Conservation (phyloP, 2,329 filamentous ascomycete species). For the Colletotrichum sp. region DNA sequence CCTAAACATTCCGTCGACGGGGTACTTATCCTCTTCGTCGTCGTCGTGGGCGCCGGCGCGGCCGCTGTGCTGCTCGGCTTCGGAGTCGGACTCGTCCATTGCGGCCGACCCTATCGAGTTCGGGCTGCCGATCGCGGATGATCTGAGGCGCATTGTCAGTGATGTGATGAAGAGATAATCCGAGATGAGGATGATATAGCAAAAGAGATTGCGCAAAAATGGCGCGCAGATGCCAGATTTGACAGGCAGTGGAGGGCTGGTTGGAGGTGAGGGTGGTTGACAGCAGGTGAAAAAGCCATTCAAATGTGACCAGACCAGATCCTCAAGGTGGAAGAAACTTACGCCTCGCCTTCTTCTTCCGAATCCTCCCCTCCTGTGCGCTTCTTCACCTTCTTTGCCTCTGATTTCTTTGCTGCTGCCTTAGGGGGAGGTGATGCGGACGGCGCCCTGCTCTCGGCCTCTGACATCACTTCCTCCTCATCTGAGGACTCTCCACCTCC, state of each 20-base stretch:
- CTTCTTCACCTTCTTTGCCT: slow-evolving; percentile 53
- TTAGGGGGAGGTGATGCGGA: slow-evolving; percentile 56
- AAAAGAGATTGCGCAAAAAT: not conserved
- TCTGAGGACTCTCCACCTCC: slow-evolving; percentile 73
- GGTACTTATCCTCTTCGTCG: slow-evolving; percentile 73
- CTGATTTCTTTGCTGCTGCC: slow-evolving; percentile 36
- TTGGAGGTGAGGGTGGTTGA: not conserved
- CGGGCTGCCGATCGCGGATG: slow-evolving; percentile 71
- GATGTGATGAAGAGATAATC: not conserved
- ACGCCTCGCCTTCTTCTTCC: slow-evolving; percentile 86
- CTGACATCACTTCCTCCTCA: slow-evolving; percentile 60
- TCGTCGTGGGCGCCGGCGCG: slow-evolving; percentile 45
- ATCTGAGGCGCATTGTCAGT: slow-evolving; percentile 52
- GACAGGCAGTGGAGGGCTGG: not conserved
- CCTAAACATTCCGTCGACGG: slow-evolving; percentile 85
- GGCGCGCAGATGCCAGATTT: not conserved
- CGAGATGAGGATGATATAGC: not conserved
- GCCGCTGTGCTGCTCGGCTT: slow-evolving; percentile 47
- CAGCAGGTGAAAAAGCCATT: not conserved
- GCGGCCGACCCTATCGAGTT: slow-evolving; percentile 81
- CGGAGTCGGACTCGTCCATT: slow-evolving; percentile 87
- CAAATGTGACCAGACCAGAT: not conserved
- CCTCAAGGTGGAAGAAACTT: slow-evolving; percentile 48
- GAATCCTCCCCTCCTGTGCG: slow-evolving; percentile 66
- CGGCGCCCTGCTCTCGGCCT: slow-evolving; percentile 58